Evolutionary conservation across 2,329 filamentous ascomycete genomes (phyloP), one percentile per base, ranked within the genome.

Genomic region (Rachicladosporium sp.): DNA sequence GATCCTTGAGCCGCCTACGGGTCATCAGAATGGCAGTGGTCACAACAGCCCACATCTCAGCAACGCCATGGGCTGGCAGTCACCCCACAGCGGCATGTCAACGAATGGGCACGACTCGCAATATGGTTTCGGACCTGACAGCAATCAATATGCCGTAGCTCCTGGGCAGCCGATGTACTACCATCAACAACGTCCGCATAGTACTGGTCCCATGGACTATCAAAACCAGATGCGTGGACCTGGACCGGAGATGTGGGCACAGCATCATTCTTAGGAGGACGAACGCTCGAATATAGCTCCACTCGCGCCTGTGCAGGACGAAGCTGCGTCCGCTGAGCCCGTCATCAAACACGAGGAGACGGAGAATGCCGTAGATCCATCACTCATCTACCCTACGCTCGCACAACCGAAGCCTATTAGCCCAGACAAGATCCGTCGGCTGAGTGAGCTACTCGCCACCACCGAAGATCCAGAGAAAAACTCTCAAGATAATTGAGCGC

Each of bases 11-110:
- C 78, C 79, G 13, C 88, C 76, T 59, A 73, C 85, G 45, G 85
- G 89, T 57, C 80, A 83, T 43, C 78, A 81, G 47, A 79, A 82
- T 51, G 76, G 73, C 2, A 93, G 84, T 56, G 80, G 75, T n/a
- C 77, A 69, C 41, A 82, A 83, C 38, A 94, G 87, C 60, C 88
- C 89, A 37, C 88, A 95, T 60, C 85, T 94, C 77, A 50, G 48
- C 30, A 64, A 67, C 45, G 78, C 73, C 44, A 73, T 85, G 46
- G 82, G 84, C 40, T 95, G 89, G 88, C 82, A 86, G 49, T 93
- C 87, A 4, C 87, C 87, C 3, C 82, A 88, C 49, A 75, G 77
- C 47, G 73, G 74, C 27, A 77, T 86, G 48, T 77, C 81, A 7
- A 80, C 82, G 6, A 74, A 72, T 33, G 76, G 74, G 36, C 51